Percentiles rank a stretch among this genome's conserved stretches.
phyloP scores from a whole-genome alignment of 2,329 filamentous ascomycete species.

The Bipolaris sorokiniana region DNA sequence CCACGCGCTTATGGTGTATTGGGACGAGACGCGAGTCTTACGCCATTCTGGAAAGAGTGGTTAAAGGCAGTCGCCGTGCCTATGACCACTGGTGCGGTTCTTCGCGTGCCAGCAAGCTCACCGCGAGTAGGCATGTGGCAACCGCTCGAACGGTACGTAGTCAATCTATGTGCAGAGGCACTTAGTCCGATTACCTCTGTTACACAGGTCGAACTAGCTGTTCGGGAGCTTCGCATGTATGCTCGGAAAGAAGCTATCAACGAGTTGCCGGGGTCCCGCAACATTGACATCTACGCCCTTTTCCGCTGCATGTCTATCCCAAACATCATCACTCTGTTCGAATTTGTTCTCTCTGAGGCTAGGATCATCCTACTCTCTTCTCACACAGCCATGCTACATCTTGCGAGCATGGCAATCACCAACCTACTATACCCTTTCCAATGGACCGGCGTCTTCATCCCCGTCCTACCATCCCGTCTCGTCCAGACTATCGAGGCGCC shows the following conservation, averaged over 20 bases:
- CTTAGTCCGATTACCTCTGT: conserved; percentile 90
- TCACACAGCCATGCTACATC: conserved; percentile 93
- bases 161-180: conserved; percentile 95
- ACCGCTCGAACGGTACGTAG: conserved; percentile 92
- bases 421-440: conserved; percentile 88
- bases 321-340: conserved; percentile 90
- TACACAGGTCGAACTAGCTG: conserved; percentile 90
- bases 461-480: conserved; percentile 83
- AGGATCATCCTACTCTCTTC: conserved; percentile 96
- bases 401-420: conserved; percentile 85
- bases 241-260: conserved; percentile 91
- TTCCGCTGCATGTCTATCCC: conserved; percentile 89
- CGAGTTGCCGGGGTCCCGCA: conserved; percentile 89
- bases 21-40: conserved; percentile 80
- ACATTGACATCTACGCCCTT: conserved; percentile 88
- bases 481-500: conserved; percentile 91
- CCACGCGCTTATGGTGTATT: conserved; percentile 92
- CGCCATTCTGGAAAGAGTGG: conserved; percentile 99
- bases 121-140: conserved; percentile 94
- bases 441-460: conserved; percentile 95
- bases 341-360: conserved; percentile 90
- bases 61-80: conserved; percentile 90
- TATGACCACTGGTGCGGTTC: conserved; percentile 86
- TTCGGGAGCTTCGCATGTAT: conserved; percentile 89
- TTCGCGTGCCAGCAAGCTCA: conserved; percentile 85